Base-by-base conservation (phyloP, 331 rosid genomes). In the Malus hybrid region DNA sequence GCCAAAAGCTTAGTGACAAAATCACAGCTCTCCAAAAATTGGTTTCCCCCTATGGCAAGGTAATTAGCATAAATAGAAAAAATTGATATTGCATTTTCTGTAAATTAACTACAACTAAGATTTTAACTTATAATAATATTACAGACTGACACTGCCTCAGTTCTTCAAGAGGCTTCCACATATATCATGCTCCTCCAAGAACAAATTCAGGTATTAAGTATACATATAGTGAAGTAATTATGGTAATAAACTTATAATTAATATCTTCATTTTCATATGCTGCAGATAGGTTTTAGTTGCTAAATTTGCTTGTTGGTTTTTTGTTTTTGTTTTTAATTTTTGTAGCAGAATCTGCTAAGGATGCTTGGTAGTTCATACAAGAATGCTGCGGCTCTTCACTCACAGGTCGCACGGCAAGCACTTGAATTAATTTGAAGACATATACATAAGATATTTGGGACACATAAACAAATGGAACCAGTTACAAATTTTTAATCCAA, bases 11-110 rank as follows among this genome's bases (percentile, higher is more conserved):
- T 16, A 72, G 86, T 36, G 89, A 91, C 70, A 87, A 87, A 77
- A 75, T 91, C 34, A 89, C 92, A 65, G 77, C 80, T 66, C 92
- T 91, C 63, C 97, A 87, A 75, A 89, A 87, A 80, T 75, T 91
- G 73, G 97, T 91, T 82, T 89, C 97, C 36, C 97, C 97, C 3
- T 91, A 86, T 84, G 97, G 94, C 74, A 91, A 91, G 91, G 97
- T 89, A 39, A 39, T 39, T 52, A 62, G 71, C 32, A 24, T 16
- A 9, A 39, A 39, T 39, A 39, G 46, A 39, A 39, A 39, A 39
- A 39, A 9, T 39, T 1, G 26, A 10, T 8, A 10, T 56, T 57
- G 6, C 12, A 22, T 16, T 16, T 57, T 29, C 66, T 67, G 42
- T 24, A 68, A 42, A n/a, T 33, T 13, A 66, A 36, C 10, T 16